Percentiles rank a stretch among this genome's conserved stretches.
Conservation (phyloP, 306 rosid species). For the Acacia confusa region DNA sequence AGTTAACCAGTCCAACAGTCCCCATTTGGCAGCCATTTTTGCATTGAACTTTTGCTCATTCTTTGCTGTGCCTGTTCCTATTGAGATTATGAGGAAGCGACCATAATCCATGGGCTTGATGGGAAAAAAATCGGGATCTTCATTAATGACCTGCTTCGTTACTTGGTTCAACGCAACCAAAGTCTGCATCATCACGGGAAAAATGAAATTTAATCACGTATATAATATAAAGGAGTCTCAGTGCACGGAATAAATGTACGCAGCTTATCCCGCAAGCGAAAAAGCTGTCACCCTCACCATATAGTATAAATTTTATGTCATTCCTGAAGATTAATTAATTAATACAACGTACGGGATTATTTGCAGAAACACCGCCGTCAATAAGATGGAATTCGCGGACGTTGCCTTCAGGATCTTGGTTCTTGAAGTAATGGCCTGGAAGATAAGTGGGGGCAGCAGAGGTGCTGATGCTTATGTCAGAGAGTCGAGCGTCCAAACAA, state of each 20-base stretch:
- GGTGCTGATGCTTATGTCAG: slow-evolving; percentile 46
- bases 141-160: slow-evolving; percentile 5
- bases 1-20: slow-evolving; percentile 24
- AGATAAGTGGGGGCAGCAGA: slow-evolving; percentile 51
- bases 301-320: not conserved
- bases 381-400: slow-evolving; percentile 43
- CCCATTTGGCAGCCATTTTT: slow-evolving; percentile 27
- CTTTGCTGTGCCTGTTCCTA: slow-evolving; percentile 33
- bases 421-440: slow-evolving; percentile 42
- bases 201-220: slow-evolving; percentile 19
- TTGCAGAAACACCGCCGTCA: slow-evolving; percentile 53
- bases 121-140: slow-evolving; percentile 27
- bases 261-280: too few species aligned
- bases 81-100: slow-evolving; percentile 19
- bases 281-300: too few species aligned
- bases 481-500: slow-evolving; percentile 34
- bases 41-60: slow-evolving; percentile 25
- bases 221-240: too few species aligned
- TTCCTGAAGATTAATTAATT: not conserved
- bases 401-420: slow-evolving; percentile 25
- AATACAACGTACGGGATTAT: slow-evolving; percentile 39
- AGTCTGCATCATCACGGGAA: slow-evolving; percentile 19
- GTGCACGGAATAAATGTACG: not conserved
- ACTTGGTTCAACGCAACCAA: slow-evolving; percentile 32
- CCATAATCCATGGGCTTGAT: slow-evolving; percentile 27